A percentile compares a stretch with the other conserved stretches of the same genome.
Evolutionary conservation across 164 flowering plant genomes (phyloP).

Genomic region (Akebia trifoliata): DNA sequence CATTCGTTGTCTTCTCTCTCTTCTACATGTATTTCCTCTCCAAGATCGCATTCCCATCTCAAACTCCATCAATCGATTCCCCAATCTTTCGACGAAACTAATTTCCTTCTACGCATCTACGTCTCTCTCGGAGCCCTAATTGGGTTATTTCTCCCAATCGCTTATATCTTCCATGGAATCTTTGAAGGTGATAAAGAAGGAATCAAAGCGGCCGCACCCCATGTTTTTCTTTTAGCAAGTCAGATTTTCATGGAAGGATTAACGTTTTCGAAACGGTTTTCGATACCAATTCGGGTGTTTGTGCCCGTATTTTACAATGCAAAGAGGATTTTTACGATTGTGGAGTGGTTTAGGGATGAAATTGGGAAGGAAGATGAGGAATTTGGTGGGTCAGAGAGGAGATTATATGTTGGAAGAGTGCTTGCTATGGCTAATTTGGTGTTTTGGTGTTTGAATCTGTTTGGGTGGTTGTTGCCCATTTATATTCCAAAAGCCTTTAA

Average conservation of each 20-base stretch:
- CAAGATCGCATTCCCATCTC: conserved; percentile 23
- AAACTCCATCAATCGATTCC: conserved; percentile 14
- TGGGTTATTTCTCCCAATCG: conserved; percentile 60
- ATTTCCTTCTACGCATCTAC: conserved; percentile 33
- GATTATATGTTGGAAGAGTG: conserved; percentile 45
- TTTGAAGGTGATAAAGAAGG: conserved; percentile 55
- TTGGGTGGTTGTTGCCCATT: conserved; percentile 74
- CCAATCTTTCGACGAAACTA: conserved; percentile 29
- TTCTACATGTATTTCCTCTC: conserved; percentile 28
- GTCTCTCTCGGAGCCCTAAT: conserved; percentile 39
- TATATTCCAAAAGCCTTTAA: conserved; percentile 65
- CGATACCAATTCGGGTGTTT: conserved; percentile 49
- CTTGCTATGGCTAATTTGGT: conserved; percentile 64
- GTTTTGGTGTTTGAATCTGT: conserved; percentile 71
- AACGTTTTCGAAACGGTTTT: conserved; percentile 40
- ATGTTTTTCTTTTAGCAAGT: conserved; percentile 55
- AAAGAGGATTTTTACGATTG: conserved; percentile 46
- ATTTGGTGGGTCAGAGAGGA: conserved; percentile 27
- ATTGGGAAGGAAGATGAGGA: conserved; percentile 30
- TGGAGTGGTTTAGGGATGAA: conserved; percentile 62
- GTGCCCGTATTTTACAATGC: conserved; percentile 68
- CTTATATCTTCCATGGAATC: conserved; percentile 61
- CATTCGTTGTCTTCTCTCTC: conserved; percentile 31
- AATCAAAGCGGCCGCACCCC: conserved; percentile 62
- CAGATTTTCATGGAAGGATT: conserved; percentile 69